Base-by-base conservation (phyloP, 768 basidiomycete genomes). In the Pleurotus platypus region DNA sequence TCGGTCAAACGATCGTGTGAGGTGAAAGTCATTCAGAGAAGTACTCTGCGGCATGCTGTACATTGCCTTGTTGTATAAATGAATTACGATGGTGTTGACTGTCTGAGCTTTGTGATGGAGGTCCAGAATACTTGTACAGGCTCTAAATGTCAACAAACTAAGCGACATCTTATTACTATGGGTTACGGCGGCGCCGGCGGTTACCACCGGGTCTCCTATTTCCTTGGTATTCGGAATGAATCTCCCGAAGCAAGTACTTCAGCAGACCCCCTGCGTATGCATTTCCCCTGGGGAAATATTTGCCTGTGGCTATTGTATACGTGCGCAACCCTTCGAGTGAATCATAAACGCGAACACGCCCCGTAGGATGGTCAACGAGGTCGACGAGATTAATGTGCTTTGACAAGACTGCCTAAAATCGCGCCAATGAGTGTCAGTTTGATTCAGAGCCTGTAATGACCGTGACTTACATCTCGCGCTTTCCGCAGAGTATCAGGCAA, bases 381-480 rank as follows among this genome's bases (percentile, higher is more conserved):
- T 78, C 75, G 3, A 76, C 69, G 15, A 77, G 62, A 57, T 78
- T 78, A 35, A 77, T 75, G 54, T 74, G 68, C 0, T 65, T 68
- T 8, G 49, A 50, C 12, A 55, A 42, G 5, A 76, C 68, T 3
- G 61, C 64, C 73, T 74, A 18, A 15, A 42, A 35, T 35, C 11
- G 0, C 8, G 22, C 2, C n/a, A 24, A 16, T 48, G 16, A 42
- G 35, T 26, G 9, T 15, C 11, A 24, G n/a, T 15, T 13, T 11
- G 24, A 4, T n/a, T 11, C 39, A 16, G 7, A 18, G 3, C 22
- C 2, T 2, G n/a, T 20, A 53, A 22, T 46, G 30, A 15, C 16
- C n/a, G 9, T 35, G 13, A 64, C 68, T 24, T 57, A 73, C 72
- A 47, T 54, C 35, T 50, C 61, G 60, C 46, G 72, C 73, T n/a